Base-by-base conservation (phyloP, 805 yeast species). In the Candida morakotiae region DNA sequence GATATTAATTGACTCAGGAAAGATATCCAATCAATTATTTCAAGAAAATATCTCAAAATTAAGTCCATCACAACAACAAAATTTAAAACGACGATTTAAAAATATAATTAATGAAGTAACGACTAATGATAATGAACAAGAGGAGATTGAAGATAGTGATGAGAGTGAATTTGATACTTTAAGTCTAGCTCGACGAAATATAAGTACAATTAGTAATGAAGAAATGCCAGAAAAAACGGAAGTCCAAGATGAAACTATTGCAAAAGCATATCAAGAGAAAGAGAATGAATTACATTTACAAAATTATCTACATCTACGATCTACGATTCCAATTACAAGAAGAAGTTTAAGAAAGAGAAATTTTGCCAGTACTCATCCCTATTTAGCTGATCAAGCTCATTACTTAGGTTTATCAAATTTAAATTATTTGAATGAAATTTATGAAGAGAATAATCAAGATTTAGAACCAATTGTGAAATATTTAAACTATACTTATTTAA, bases 311-410 rank as follows among this genome's bases (percentile, higher is more conserved):
- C 33, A 41, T 21, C 32, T 43, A 8, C 29, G 31, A 19, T 23
- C 31, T 9, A 32, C 39, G 5, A 17, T 19, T 15, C 11, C 25
- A 10, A n/a, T 26, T 9, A 40, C 48, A 10, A 34, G 62, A 35
- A 31, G 70, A 36, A 59, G 68, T 19, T 48, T 64, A 11, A 46
- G 73, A 3, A 63, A 66, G 44, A 48, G 73, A 19, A 68, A 62
- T 18, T 68, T 68, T 38, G 63, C 73, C 3, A 62, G 69, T 45
- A 53, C 69, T 3, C 70, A 67, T 46, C 73, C 73, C 1, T 68
- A 68, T 42, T 43, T 68, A 19, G 66, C 69, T 9, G 73, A 68
- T 44, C 67, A 64, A 39, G 71, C 71, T 3, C 68, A 66, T 38
- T 68, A 66, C 55, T 51, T 68, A 24, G 73, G 67, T 3, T 51